These are phyloP conservation scores for Bacidia rubella DNA, from an alignment of 495 filamentous ascomycete species.

Conservation along the genomic window DNA sequence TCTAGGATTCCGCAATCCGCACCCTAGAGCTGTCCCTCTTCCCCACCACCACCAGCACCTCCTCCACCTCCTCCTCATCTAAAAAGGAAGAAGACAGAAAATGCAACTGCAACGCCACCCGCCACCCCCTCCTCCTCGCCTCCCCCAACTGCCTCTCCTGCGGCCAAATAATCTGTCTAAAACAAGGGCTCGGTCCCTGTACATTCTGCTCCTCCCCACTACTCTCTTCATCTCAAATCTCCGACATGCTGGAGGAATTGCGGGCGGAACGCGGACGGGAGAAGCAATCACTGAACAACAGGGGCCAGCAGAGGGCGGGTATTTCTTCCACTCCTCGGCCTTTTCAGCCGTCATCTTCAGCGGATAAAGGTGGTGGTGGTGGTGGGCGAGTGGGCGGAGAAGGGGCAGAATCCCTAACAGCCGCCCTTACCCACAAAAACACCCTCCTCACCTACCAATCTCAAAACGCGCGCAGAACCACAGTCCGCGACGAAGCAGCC, in stretches of 20 bases:
- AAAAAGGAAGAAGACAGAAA: slow-evolving; percentile 26
- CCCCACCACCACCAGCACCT: slow-evolving; percentile 40
- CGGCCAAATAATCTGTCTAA: slow-evolving; percentile 92
- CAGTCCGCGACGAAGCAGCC: slow-evolving; percentile 81
- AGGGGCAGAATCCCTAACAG: slow-evolving; percentile 37
- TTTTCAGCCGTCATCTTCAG: too few relatives aligned
- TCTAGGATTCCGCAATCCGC: slow-evolving; percentile 70
- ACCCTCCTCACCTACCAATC: slow-evolving; percentile 72
- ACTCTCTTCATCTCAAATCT: slow-evolving; percentile 55
- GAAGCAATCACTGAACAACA: slow-evolving; percentile 66
- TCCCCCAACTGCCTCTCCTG: slow-evolving; percentile 88
- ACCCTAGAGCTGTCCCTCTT: slow-evolving; percentile 81
- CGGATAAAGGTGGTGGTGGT: too few relatives aligned
- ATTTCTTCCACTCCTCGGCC: slow-evolving; percentile 38
- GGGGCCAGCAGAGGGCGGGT: slow-evolving; percentile 48
- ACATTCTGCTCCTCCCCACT: slow-evolving; percentile 76
- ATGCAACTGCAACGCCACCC: slow-evolving; percentile 73
- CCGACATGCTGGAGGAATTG: slow-evolving; percentile 77
- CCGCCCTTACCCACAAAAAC: slow-evolving; percentile 48
- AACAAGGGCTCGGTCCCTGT: slow-evolving; percentile 87
- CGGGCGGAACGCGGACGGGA: slow-evolving; percentile 74
- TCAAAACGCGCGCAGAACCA: slow-evolving; percentile 76
- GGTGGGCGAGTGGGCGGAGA: slow-evolving; percentile 14
- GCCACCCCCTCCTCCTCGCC: slow-evolving; percentile 72
- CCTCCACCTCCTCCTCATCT: slow-evolving; percentile 24